phyloP scores from a whole-genome alignment of 768 basidiomycete species.

The Naganishia kalamii region DNA sequence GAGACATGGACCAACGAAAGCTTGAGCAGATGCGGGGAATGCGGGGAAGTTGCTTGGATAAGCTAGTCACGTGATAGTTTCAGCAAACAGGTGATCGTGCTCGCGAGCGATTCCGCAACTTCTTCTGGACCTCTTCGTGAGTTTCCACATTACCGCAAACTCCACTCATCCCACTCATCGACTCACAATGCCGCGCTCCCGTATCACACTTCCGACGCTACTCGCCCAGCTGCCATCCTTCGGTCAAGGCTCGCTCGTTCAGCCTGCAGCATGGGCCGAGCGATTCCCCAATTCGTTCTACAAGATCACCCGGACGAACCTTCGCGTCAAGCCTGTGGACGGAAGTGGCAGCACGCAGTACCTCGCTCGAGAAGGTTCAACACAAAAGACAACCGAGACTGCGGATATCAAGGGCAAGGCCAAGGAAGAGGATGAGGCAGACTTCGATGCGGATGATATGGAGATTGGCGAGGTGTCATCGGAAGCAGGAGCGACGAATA shows the following conservation, averaged over 20 bases:
- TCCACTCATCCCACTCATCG: not conserved
- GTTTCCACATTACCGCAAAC: not conserved
- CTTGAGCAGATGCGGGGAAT: not conserved
- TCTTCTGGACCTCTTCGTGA: not conserved
- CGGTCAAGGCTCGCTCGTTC: constrained; percentile 14
- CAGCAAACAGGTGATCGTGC: not conserved
- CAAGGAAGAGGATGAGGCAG: constrained; percentile 19
- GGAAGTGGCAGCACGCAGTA: not conserved
- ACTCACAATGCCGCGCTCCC: not conserved
- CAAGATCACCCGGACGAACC: constrained; percentile 18
- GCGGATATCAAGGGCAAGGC: constrained; percentile 13
- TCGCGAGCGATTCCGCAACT: too few relatives aligned
- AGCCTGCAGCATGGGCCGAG: constrained; percentile 20
- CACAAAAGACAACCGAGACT: not conserved
- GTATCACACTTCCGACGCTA: constrained; percentile 9
- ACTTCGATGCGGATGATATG: constrained; percentile 18
- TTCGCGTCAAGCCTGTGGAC: not conserved
- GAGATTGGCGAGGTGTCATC: constrained; percentile 5
- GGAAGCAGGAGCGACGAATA: not conserved
- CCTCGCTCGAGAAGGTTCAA: not conserved
- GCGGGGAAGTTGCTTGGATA: not conserved
- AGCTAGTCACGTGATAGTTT: not conserved
- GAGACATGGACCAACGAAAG: not conserved
- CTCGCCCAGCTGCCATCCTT: constrained; percentile 13
- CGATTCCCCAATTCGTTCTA: constrained; percentile 25